These are phyloP conservation scores for Plantago major DNA, from an alignment of 257 asterid genomes.

Conservation along the genomic window DNA sequence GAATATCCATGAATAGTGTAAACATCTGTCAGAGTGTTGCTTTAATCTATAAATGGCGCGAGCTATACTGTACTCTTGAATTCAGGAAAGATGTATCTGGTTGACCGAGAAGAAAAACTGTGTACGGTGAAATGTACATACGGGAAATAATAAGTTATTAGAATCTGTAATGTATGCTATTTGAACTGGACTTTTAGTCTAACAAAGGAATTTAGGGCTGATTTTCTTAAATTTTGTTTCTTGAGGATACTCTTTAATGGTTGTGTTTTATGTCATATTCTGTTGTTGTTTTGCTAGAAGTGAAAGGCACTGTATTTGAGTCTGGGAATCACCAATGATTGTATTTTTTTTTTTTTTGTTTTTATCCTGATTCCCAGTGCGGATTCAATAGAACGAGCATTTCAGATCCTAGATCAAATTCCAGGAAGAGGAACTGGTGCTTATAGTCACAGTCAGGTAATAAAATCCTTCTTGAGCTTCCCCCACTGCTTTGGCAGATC, in stretches of 20 bases:
- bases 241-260: background rate
- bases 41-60: too few relatives aligned
- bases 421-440: conserved; percentile 99
- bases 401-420: conserved; percentile 85
- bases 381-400: conserved; percentile 88
- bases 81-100: background rate
- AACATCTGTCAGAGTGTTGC: too few relatives aligned
- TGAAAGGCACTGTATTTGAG: background rate
- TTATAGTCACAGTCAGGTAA: conserved; percentile 97
- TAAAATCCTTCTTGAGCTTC: conserved; percentile 9
- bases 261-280: background rate
- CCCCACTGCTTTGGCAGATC: background rate
- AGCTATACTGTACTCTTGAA: background rate
- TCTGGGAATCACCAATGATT: background rate
- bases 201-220: background rate
- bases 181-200: background rate
- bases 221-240: too few relatives aligned
- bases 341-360: conserved; percentile 6
- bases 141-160: background rate
- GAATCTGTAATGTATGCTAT: background rate
- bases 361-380: conserved; percentile 45
- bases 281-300: background rate
- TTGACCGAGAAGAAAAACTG: too few relatives aligned
- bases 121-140: too few relatives aligned
- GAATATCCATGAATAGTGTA: background rate